phyloP scores from a whole-genome alignment of 2,329 filamentous ascomycete species.

The Colletotrichum sp. region DNA sequence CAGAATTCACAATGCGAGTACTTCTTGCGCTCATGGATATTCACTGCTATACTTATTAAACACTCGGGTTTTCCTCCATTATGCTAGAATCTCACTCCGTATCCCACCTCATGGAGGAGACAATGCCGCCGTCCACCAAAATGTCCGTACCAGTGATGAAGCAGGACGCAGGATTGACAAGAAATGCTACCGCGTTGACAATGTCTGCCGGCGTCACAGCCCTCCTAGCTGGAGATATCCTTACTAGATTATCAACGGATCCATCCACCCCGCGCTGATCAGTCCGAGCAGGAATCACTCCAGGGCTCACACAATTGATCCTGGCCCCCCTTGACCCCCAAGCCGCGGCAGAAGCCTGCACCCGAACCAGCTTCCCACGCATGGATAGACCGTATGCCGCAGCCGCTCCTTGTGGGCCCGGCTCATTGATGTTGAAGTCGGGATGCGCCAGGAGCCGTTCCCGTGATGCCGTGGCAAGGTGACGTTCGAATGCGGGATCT shows the following conservation, averaged over 20 bases:
- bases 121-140: neutral
- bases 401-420: neutral
- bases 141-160: neutral
- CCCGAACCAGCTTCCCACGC: neutral
- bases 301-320: neutral
- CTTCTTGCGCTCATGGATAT: fast-evolving
- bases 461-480: neutral
- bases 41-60: fast-evolving
- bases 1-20: fast-evolving
- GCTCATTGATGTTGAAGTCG: neutral
- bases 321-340: neutral
- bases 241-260: neutral
- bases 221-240: neutral
- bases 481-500: neutral
- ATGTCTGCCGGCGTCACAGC: neutral
- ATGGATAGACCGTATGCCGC: neutral
- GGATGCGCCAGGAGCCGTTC: neutral
- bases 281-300: neutral
- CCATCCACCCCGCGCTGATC: neutral
- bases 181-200: neutral
- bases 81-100: neutral
- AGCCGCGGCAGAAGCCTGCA: neutral
- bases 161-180: neutral
- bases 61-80: too few relatives aligned
- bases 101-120: neutral